Conservation (phyloP, 139 green algal genomes). For the Chlorella ohadii region DNA sequence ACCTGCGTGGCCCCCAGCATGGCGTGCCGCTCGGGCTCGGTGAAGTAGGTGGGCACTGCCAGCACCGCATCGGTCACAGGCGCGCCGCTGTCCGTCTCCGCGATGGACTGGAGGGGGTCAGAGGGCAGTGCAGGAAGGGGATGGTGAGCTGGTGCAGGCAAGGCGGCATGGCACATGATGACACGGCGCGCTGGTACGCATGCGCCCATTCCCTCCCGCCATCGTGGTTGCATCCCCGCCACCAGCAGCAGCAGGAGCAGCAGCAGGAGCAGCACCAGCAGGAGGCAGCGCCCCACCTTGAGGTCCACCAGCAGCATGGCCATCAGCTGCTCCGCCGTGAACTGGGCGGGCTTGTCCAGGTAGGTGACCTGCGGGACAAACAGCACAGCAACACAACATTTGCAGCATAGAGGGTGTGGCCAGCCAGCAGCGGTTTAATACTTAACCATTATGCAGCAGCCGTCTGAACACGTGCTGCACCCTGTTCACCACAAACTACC, state of each 20-base stretch:
- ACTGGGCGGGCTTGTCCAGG: conserved; percentile 56
- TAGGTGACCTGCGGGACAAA: conserved; percentile 51
- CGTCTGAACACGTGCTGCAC: no score
- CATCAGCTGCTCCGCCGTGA: conserved; percentile 82
- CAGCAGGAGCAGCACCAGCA: no score
- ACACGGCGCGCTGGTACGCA: no score
- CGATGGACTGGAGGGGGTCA: conserved; percentile 75
- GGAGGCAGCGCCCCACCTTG: conserved; percentile 54
- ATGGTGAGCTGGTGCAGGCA: no score
- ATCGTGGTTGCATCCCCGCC: no score
- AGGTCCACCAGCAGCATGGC: conserved; percentile 93
- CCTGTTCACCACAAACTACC: no score
- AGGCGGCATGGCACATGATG: no score
- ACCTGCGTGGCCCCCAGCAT: conserved; percentile 78
- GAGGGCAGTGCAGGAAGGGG: no score
- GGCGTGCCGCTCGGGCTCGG: conserved; percentile 83
- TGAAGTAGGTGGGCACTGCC: conserved; percentile 90
- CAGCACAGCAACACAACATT: not conserved
- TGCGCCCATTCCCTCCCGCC: no score
- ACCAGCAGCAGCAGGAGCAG: no score
- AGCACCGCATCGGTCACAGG: conserved; percentile 94
- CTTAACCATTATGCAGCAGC: no score
- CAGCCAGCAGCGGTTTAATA: not conserved
- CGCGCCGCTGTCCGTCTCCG: conserved; percentile 80
- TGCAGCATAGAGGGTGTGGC: not conserved